phyloP scores from a whole-genome alignment of 352 stramenopile species.

The Blastocystis sp. region DNA sequence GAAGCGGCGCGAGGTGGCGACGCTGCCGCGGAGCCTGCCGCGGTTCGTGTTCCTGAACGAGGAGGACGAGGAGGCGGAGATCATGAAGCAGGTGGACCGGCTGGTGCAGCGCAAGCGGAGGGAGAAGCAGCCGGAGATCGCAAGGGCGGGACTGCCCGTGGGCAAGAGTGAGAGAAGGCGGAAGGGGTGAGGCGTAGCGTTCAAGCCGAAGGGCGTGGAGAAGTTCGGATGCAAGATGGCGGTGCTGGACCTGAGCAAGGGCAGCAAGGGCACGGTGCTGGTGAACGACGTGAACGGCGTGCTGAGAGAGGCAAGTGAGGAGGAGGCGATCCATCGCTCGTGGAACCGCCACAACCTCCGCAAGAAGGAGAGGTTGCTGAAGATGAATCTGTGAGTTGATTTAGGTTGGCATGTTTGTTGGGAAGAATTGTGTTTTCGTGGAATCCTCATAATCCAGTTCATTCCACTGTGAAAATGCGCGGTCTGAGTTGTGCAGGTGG shows the following conservation, averaged over 20 bases:
- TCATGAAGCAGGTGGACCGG: slow-evolving; percentile 18
- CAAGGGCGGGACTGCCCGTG: not conserved
- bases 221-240: slow-evolving; percentile 32
- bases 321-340: slow-evolving; percentile 21
- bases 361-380: slow-evolving; percentile 32
- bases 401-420: not conserved
- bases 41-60: slow-evolving; percentile 42
- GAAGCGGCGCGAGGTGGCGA: not conserved
- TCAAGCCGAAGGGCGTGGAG: not conserved
- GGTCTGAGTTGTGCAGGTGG: too few species aligned
- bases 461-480: too few species aligned
- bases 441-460: too few species aligned
- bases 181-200: slow-evolving; percentile 3
- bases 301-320: slow-evolving; percentile 13
- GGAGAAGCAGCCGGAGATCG: not conserved
- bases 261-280: not conserved
- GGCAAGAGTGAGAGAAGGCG: not conserved
- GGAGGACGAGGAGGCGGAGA: slow-evolving; percentile 9
- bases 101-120: not conserved
- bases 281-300: slow-evolving; percentile 27
- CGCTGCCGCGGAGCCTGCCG: not conserved
- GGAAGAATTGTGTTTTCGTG: too few species aligned
- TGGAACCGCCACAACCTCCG: slow-evolving; percentile 26
- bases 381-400: slow-evolving; percentile 35
- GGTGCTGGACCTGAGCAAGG: slow-evolving; percentile 32